Conservation (phyloP, 1,284 basidiomycete species). For the Malassezia brasiliensis region DNA sequence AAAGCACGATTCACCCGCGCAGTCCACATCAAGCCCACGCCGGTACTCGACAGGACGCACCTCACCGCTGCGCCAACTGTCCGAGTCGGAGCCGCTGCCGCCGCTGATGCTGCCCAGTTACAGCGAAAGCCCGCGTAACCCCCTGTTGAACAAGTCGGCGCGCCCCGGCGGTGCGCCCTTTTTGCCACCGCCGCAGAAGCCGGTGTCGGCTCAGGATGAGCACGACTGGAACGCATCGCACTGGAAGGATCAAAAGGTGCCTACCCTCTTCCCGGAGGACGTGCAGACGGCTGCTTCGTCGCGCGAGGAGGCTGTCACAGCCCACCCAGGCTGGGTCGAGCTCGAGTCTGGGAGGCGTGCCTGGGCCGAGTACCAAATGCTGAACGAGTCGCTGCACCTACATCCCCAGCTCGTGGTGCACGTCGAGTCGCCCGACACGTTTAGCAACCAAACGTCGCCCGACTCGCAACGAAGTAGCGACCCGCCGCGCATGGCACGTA, state of each 20-base stretch:
- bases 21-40: background rate
- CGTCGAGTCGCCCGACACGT: conserved; percentile 8
- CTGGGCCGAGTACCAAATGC: conserved; percentile 49
- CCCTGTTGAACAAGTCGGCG: background rate
- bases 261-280: conserved; percentile 7
- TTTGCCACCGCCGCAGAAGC: background rate
- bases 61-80: background rate
- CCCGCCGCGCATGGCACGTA: background rate
- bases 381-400: conserved; percentile 5
- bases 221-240: background rate
- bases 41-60: background rate
- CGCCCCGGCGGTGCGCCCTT: background rate
- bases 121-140: background rate
- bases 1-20: background rate
- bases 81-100: background rate
- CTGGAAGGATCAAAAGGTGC: conserved; percentile 5
- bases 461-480: background rate
- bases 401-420: conserved; percentile 8
- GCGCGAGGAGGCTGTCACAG: background rate
- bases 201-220: background rate
- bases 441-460: background rate
- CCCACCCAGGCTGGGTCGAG: conserved; percentile 29
- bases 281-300: background rate
- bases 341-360: conserved; percentile 41
- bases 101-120: background rate